Percentiles rank a stretch among this genome's conserved stretches.
These are phyloP conservation scores for Wickerhamiella pararugosa DNA, from an alignment of 1,139 yeast species.

Conservation along the genomic window DNA sequence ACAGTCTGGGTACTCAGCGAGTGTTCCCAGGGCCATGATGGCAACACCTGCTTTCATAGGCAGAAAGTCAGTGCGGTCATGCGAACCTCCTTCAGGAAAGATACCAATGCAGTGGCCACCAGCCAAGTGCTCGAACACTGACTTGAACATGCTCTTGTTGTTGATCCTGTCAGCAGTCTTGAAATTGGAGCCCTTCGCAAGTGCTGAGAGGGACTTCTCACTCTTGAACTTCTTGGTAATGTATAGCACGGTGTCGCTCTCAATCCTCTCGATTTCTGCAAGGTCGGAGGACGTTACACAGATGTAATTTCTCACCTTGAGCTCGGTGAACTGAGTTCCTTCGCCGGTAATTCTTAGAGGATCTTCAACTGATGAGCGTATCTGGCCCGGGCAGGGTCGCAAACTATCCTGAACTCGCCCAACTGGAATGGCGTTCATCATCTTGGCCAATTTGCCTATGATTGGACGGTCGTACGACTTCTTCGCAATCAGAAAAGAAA, in stretches of 20 bases:
- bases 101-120: slow-evolving; percentile 81
- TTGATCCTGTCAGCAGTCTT: slow-evolving; percentile 73
- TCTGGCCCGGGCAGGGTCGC: slow-evolving; percentile 43
- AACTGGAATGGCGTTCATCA: slow-evolving; percentile 77
- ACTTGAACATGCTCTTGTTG: slow-evolving; percentile 66
- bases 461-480: slow-evolving; percentile 52
- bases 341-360: slow-evolving; percentile 36
- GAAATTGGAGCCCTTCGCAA: slow-evolving; percentile 39
- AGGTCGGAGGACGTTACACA: slow-evolving; percentile 69
- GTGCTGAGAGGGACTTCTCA: slow-evolving; percentile 28
- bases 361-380: slow-evolving; percentile 33
- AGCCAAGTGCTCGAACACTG: slow-evolving; percentile 69
- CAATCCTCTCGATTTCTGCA: slow-evolving; percentile 50
- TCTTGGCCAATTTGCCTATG: slow-evolving; percentile 61
- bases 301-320: slow-evolving; percentile 49
- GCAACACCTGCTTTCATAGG: slow-evolving; percentile 97
- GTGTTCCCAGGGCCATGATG: slow-evolving; percentile 90
- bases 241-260: slow-evolving; percentile 60
- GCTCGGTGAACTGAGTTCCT: slow-evolving; percentile 52
- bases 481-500: slow-evolving; percentile 79
- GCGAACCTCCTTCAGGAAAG: slow-evolving; percentile 96
- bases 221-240: slow-evolving; percentile 61
- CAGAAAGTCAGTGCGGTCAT: slow-evolving; percentile 77
- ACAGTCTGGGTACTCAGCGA: slow-evolving; percentile 50
- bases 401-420: slow-evolving; percentile 81